Evolutionary conservation across 192 early-diverging fungal genomes (phyloP), one percentile per base, ranked within the genome.

Genomic region (Coemansia sp.): DNA sequence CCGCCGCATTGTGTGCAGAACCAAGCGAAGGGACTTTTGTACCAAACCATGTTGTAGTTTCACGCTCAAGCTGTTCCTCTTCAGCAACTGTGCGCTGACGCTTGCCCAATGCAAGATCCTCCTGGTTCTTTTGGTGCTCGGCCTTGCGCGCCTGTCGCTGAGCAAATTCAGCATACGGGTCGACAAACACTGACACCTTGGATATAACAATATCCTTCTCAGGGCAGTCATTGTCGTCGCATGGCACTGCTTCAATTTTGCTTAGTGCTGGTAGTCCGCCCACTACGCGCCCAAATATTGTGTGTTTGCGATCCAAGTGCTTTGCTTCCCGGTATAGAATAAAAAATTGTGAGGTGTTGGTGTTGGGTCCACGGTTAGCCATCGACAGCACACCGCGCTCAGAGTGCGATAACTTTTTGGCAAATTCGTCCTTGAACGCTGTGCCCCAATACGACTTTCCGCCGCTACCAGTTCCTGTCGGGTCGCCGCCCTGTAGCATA

Each of bases 401-500:
- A 21, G 88, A 84, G 67, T 98, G 97, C 12, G 86, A 85, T 32
- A 91, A 66, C 53, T 85, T 88, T 27, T 86, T 81, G 45, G 69
- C 72, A 52, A 91, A 81, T 59, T 93, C 91, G 75, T 92, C 90
- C 21, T 76, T 74, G 57, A 93, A 93, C 24, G 83, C 83, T 15
- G 24, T 29, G 39, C 77, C 77, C 86, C 85, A 92, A 66, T 59
- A 84, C 23, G 87, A 91, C 74, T 87, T 85, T 9, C 97, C 96
- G 29, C 95, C 95, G 24, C 89, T 84, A 12, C 95, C 95, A 11
- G 93, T 98, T 22, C 90, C 94, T 2, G 96, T 97, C 21, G 96
- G 97, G 76, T 99, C 95, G 52, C 94, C 93, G 51, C 94, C 95
- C 85, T 99, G 97, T 35, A 99, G 87, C 93, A 99, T 95, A 75